Base-by-base conservation (phyloP, 2,329 filamentous ascomycete species). In the Pseudofabraea citricarpa region DNA sequence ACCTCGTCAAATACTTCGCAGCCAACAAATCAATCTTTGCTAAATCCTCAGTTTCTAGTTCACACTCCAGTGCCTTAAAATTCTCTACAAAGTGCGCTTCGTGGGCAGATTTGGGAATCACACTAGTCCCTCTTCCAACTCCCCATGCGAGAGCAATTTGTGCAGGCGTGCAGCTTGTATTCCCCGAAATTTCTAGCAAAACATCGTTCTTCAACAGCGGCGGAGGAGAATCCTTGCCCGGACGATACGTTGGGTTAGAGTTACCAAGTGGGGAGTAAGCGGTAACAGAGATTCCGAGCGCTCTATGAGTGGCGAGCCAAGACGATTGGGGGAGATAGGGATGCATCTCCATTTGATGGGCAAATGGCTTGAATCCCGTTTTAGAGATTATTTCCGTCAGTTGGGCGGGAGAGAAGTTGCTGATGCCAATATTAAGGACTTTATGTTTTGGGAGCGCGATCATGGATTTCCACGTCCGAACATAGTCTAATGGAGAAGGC, bases 361-460 rank as follows among this genome's bases (percentile, higher is more conserved):
- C 35, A 15, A 37, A 37, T 20, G 35, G 35, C 10, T 24, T 23
- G 35, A 37, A 9, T 20, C 4, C 19, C 13, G 35, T 37, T 23
- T 37, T 37, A 8, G 18, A 15, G 4, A 37, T 37, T 18, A 37
- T 37, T 16, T 37, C 13, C 3, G 15, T 18, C 4, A 69, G 54
- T 16, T 67, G 60, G n/a, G 45, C 45, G 41, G 55, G 54, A 13
- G 58, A 57, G 64, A 80, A 82, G 64, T 82, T 82, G 49, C 75
- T 79, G 35, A 82, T 69, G 43, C 79, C 78, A 40, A 83, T 79
- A 50, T 75, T 63, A 42, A 65, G 67, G 7, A 72, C 71, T 49
- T 74, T 69, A 51, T 71, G 70, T 22, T 20, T 37, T 18, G 35
- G 19, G 2, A 37, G 35, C 15, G 35, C 19, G 10, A 37, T 22